These are phyloP conservation scores for Hydrangea macrophylla DNA, from an alignment of 148 eudicot genomes.

Conservation along the genomic window DNA sequence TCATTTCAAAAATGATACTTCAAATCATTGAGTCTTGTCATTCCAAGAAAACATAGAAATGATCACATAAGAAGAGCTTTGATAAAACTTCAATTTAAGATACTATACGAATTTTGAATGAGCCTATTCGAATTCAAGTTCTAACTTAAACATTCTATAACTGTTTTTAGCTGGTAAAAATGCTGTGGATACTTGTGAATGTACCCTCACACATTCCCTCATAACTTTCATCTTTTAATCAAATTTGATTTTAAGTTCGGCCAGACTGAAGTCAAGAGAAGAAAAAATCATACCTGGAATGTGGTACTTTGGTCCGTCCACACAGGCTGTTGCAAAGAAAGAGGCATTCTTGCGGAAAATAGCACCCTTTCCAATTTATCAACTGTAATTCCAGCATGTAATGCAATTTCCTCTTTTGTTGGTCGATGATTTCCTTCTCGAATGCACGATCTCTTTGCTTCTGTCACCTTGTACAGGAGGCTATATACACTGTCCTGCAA, in stretches of 20 bases:
- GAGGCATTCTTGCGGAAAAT: conserved; percentile 46
- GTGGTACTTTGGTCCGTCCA: conserved; percentile 74
- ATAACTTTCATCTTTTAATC: background rate
- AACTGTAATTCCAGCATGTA: conserved; percentile 65
- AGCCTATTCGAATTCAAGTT: too few species aligned
- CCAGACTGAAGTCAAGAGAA: conserved; percentile 9
- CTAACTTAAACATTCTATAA: too few species aligned
- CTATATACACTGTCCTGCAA: conserved; percentile 74
- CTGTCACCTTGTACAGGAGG: conserved; percentile 68
- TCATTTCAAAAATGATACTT: too few species aligned
- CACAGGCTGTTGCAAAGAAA: conserved; percentile 73
- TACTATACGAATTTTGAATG: too few species aligned
- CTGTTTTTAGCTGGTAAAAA: background rate
- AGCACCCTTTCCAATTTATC: conserved; percentile 63
- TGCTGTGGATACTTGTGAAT: background rate
- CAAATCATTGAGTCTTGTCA: too few species aligned
- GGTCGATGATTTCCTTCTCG: conserved; percentile 68
- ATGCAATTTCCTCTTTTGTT: conserved; percentile 64
- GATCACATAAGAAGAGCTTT: too few species aligned
- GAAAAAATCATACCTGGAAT: conserved; percentile 52
- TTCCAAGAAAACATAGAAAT: too few species aligned
- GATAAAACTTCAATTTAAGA: too few species aligned
- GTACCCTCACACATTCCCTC: background rate
- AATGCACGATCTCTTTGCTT: conserved; percentile 59
- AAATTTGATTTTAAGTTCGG: background rate